Base-by-base conservation (phyloP, 202 grass and related monocot species). In the Cymbopogon flexuosus region DNA sequence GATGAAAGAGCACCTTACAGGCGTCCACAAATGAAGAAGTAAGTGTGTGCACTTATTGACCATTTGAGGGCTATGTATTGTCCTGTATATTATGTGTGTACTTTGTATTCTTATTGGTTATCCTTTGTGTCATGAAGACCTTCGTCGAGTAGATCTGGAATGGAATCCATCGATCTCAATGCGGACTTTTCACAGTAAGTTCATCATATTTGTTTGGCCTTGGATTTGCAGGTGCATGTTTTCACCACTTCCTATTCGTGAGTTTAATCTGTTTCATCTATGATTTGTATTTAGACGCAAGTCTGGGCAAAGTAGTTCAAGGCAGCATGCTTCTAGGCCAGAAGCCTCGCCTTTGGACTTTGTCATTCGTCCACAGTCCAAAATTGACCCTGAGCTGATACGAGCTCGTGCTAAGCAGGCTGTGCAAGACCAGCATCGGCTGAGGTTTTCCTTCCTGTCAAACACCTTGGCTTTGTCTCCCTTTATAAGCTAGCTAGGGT, bases 321-420 rank as follows among this genome's bases (percentile, higher is more conserved):
- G 87, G 82, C 92, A 98, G 68, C 91, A 88, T 79, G 91, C 92
- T 61, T 93, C 92, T 39, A 89, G 92, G 70, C 92, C 96, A 66
- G 96, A 99, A 93, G 90, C 95, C 19, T 93, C 88, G 6, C 88
- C 95, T n/a, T 78, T 98, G 71, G 95, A 98, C 87, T 98, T 89
- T 47, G 59, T 95, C 74, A 86, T 98, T 60, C 88, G 95, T 18
- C 96, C 96, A 62, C 96, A 93, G 63, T 98, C 92, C 18, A 93
- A 95, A 77, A 47, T 98, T 68, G 96, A 98, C 40, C 96, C 92
- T 1, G 92, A 95, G 61, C 75, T 83, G 70, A 90, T 98, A 73
- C 79, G 92, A 24, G 92, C 90, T 69, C 86, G 85, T 73, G 96
- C 92, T 65, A 99, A 95, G 72, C 92, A 99, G 83, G 84, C 87